phyloP scores from a whole-genome alignment of 1,139 yeast species.

The Kodamaea plutei region DNA sequence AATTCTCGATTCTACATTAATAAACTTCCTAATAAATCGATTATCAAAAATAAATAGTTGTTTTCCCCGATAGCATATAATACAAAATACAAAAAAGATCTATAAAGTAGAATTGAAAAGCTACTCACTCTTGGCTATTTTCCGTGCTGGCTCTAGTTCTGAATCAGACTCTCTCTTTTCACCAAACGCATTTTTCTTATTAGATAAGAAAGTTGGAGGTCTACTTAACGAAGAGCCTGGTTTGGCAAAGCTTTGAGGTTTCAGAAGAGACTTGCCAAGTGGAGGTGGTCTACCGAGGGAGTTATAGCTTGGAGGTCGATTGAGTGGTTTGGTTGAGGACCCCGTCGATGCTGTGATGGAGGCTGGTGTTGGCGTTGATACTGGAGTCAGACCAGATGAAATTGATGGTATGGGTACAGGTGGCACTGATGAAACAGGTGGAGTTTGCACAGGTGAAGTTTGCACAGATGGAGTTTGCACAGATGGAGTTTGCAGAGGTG shows the following conservation, averaged over 20 bases:
- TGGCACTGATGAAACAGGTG: no score
- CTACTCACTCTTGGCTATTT: constrained; percentile 11
- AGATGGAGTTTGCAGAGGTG: no score
- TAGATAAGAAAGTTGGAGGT: constrained; percentile 22
- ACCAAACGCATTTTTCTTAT: constrained; percentile 12
- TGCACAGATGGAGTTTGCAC: no score
- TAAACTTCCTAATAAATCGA: no score
- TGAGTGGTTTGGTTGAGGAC: constrained; percentile 2
- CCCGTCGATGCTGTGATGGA: not conserved
- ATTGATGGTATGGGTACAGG: no score
- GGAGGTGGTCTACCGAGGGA: constrained; percentile 8
- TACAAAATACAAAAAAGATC: no score
- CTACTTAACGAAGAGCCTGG: constrained; percentile 17
- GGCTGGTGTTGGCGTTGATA: not conserved
- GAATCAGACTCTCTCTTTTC: constrained; percentile 11
- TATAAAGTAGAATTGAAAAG: constrained; percentile 6
- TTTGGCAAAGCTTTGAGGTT: constrained; percentile 15
- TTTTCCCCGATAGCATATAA: no score
- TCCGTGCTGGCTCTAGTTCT: constrained; percentile 10
- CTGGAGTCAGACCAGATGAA: not conserved
- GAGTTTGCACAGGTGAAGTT: no score
- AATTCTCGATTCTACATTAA: no score
- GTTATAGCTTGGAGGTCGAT: no score
- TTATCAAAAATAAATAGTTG: no score
- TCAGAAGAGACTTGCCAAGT: constrained; percentile 8